These are phyloP conservation scores for Daucus carota DNA, from an alignment of 129 eudicot genomes.

Conservation along the genomic window DNA sequence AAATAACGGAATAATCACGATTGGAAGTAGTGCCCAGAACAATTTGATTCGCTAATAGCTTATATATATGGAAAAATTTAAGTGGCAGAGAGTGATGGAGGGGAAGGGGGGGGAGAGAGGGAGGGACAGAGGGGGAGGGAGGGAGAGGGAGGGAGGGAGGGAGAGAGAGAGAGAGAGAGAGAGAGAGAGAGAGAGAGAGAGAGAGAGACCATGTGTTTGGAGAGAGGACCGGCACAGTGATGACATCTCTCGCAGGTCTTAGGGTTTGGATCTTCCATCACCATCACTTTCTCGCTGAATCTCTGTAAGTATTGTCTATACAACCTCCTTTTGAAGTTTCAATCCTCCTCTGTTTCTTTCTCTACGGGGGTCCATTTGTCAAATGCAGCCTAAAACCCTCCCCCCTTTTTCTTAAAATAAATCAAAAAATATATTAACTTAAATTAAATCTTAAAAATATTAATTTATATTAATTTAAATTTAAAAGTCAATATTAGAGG, in stretches of 20 bases:
- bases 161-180: background rate
- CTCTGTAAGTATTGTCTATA: background rate
- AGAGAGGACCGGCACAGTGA: constrained; percentile 86
- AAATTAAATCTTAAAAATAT: too few species aligned
- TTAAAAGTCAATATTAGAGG: too few species aligned
- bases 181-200: background rate
- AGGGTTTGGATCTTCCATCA: constrained; percentile 38
- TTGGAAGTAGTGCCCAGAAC: too few species aligned
- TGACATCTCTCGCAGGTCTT: constrained; percentile 40
- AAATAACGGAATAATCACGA: background rate
- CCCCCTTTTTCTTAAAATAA: background rate
- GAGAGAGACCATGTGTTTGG: constrained; percentile 53
- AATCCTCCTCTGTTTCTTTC: background rate
- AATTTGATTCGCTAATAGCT: background rate
- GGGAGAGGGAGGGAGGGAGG: too few species aligned
- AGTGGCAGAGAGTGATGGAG: background rate
- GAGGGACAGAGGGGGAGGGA: too few species aligned
- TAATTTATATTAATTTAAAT: too few species aligned
- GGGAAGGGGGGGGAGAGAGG: background rate
- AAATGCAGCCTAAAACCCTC: background rate
- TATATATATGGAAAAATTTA: too few species aligned
- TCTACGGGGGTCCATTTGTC: background rate
- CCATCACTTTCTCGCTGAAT: background rate
- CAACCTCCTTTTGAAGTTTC: too few species aligned
- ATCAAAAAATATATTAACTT: too few species aligned